Base-by-base conservation (phyloP, 2,329 filamentous ascomycete genomes). In the Ramularia endophylla region DNA sequence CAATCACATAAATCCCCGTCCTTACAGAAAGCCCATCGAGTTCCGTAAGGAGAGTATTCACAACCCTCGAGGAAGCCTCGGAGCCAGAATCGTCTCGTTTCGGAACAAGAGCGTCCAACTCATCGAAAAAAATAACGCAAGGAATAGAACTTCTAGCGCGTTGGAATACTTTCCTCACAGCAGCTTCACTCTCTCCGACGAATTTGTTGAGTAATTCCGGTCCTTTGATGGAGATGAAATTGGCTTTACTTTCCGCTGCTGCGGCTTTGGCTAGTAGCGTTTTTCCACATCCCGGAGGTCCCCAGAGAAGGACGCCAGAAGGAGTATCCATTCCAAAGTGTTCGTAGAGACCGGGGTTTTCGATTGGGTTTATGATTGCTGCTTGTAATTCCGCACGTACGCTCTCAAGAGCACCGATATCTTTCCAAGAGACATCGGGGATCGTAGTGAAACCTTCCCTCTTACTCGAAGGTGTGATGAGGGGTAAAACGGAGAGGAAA, bases 201-300 rank as follows among this genome's bases (percentile, higher is more conserved):
- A 90, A 98, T 60, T 97, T 98, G 72, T 97, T 97, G 33, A 98
- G 76, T 8, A 98, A 73, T 62, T 98, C 92, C 0, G 92, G 92
- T 0, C 92, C 92, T 65, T 95, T 95, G 66, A 98, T 87, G 38
- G 87, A 88, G 65, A 98, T 98, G 70, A 98, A 98, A 65, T 95
- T 97, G 35, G 92, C 92, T 62, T 90, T 87, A 6, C 85, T 89
- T 62, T 95, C 88, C 63, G 94, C 94, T 41, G 92, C 92, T 4
- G 95, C 88, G 3, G 92, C 92, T 67, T 97, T 95, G 13, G 92
- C 92, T 2, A 98, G 80, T 2, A 98, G 76, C 0, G 92, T 98
- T 65, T 98, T 98, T 55, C 92, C 92, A 63, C 92, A 98, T 5
- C 92, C 92, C 0, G 92, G 92, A 1, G 92, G 92, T 0, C 92